phyloP scores from a whole-genome alignment of 176 grass and related monocot genomes.

The Coix lacrymajobi region DNA sequence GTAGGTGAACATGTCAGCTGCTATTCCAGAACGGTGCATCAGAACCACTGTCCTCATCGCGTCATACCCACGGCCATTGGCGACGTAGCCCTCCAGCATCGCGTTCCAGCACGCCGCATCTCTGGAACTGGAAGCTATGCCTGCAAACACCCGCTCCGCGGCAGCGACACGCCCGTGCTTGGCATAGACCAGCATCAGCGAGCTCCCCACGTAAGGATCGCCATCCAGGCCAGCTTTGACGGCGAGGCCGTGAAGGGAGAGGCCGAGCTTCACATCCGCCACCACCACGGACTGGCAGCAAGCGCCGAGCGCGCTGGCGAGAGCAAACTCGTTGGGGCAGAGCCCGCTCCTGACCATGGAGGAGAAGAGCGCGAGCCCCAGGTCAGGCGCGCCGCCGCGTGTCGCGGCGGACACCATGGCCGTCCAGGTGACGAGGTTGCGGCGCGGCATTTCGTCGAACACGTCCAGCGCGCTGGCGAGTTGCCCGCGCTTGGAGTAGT shows the following conservation, averaged over 20 bases:
- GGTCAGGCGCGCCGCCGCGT: neutral
- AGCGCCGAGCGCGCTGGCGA: conserved; percentile 15
- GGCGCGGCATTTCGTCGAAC: conserved; percentile 47
- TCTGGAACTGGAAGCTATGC: neutral
- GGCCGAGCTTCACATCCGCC: neutral
- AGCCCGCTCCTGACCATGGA: conserved; percentile 40
- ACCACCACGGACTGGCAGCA: neutral
- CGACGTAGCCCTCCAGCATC: conserved; percentile 43
- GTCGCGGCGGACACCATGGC: conserved; percentile 32
- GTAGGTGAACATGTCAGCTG: conserved; percentile 37
- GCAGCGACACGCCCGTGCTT: conserved; percentile 15
- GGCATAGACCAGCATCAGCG: conserved; percentile 47
- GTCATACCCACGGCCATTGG: neutral
- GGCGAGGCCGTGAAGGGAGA: conserved; percentile 32
- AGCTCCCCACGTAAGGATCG: conserved; percentile 35
- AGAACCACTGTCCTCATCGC: neutral
- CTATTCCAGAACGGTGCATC: conserved; percentile 16
- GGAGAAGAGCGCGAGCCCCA: conserved; percentile 7
- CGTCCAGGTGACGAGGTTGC: conserved; percentile 56
- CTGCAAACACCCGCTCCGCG: conserved; percentile 22
- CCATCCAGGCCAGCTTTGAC: conserved; percentile 26
- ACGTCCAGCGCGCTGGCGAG: neutral
- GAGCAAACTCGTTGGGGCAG: conserved; percentile 46
- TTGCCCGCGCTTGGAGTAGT: conserved; percentile 6
- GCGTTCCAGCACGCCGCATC: conserved; percentile 52